Base-by-base conservation (phyloP, 495 filamentous ascomycete species). In the Endocarpon pusillum region DNA sequence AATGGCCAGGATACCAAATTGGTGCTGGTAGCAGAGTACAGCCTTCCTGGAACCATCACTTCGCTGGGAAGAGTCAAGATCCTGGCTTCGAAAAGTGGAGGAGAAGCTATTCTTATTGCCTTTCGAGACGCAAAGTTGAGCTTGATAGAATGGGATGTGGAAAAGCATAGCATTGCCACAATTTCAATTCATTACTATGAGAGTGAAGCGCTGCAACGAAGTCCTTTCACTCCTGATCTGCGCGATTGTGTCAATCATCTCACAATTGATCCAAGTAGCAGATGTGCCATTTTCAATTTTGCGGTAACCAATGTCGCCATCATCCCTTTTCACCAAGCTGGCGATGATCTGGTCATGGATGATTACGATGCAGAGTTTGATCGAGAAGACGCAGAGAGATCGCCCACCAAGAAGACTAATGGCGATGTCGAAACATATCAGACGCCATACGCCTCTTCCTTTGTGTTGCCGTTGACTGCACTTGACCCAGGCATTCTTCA, bases 111-210 rank as follows among this genome's bases (percentile, higher is more conserved):
- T 19, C 57, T 99, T 21, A 41, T 94, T 17, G 74, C 84, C 2
- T 73, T 86, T 45, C 74, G 75, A 42, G 85, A 96, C 61, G 91
- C 89, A 18, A 93, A 89, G 54, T 63, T 94, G 38, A 84, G 78
- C 51, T 59, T 96, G 59, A 71, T 94, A 34, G 83, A 93, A 61
- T 99, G 89, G 89, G 81, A 99, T 52, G 73, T 81, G 14, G 75
- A 78, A 44, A 68, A 68, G 24, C 61, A 81, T 48, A 65, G 67
- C 17, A 70, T 96, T 34, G 71, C 71, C 19, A 99, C 89, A 10
- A 71, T 86, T 37, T 94, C 85, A 19, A 85, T 99, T 43, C 89
- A 99, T 59, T 94, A 86, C 59, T 99, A 96, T 51, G 89, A 99
- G 51, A 72, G 85, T 49, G 86, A 94, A 47, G 85, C 94, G 45